Percentiles rank a stretch among this genome's conserved stretches.
Conservation (phyloP, 441 rosid species). For the Codiaeum variegatum region DNA sequence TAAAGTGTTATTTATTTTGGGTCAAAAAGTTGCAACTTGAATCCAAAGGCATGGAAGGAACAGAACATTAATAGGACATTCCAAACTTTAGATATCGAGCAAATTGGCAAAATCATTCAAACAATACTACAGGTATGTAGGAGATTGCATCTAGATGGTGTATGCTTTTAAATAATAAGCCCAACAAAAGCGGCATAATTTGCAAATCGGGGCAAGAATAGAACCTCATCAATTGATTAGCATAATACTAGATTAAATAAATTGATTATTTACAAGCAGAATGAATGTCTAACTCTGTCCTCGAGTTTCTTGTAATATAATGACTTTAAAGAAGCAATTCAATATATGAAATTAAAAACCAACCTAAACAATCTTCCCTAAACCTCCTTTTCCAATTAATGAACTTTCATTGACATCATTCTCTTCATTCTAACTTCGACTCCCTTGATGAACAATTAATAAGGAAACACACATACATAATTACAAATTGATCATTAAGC, state of each 20-base stretch:
- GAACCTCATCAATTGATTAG: background rate
- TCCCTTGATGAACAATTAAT: background rate
- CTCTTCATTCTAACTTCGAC: background rate
- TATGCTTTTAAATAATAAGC: background rate
- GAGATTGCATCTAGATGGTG: background rate
- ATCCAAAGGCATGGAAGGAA: background rate
- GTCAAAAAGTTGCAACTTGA: background rate
- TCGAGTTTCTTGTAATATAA: background rate
- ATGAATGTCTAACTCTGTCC: background rate
- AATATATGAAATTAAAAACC: background rate
- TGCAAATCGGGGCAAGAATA: background rate
- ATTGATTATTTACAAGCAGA: background rate
- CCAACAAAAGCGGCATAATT: background rate
- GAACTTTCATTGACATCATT: background rate
- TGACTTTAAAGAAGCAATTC: background rate
- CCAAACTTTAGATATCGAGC: background rate
- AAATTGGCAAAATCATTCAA: background rate
- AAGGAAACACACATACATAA: background rate
- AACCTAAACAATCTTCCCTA: background rate
- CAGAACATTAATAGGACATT: conserved; percentile 1
- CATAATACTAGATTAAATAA: background rate
- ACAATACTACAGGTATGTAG: background rate
- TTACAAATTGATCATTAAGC: background rate
- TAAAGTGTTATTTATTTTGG: background rate
- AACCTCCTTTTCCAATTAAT: background rate